Evolutionary conservation across 1,139 yeast species (phyloP), one percentile per base, ranked within the genome.

Genomic region (Saccharomyces hybrid): DNA sequence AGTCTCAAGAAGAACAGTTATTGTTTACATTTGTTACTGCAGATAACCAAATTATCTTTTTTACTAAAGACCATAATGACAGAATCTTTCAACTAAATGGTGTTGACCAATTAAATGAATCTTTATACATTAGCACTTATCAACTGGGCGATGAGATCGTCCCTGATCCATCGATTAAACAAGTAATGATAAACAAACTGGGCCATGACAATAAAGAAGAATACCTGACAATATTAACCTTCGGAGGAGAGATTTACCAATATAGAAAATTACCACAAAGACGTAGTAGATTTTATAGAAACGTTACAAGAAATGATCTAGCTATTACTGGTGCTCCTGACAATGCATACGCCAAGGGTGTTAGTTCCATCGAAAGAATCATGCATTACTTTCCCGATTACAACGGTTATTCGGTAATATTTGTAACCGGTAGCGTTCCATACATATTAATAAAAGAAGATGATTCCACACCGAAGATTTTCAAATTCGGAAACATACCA

Each of bases 381-480:
- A 73, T 86, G 70, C 82, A 83, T 47, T 81, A 83, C 63, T 73
- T 86, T 56, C 78, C 79, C 8, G 74, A 83, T 56, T 75, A 83
- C 57, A 80, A 80, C 61, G 87, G 84, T 0, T 77, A 77, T 57
- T 76, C 83, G 0, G 78, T 83, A 25, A 78, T 89, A 1, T 79
- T 88, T 61, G 81, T 90, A 3, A 84, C 95, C 1, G 97, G 97
- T 44, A 78, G 79, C 23, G 80, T 79, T 14, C 90, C 97, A 0
- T 85, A 82, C 60, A 74, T 86, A 55, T 78, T 91, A 4, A 71
- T 84, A 38, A 87, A 87, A 61, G 78, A 84, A 11, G 75, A 80
- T 41, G 83, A 81, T 59, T 79, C 95, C 0, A 73, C 78, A 4
- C 89, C 95, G 1, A 75, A 86, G 56, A 75, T 88, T 25, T 84